Percentiles rank a stretch among this genome's conserved stretches.
phyloP scores from a whole-genome alignment of 1,139 yeast genomes.

The Casaregolazyma suthepensis region DNA sequence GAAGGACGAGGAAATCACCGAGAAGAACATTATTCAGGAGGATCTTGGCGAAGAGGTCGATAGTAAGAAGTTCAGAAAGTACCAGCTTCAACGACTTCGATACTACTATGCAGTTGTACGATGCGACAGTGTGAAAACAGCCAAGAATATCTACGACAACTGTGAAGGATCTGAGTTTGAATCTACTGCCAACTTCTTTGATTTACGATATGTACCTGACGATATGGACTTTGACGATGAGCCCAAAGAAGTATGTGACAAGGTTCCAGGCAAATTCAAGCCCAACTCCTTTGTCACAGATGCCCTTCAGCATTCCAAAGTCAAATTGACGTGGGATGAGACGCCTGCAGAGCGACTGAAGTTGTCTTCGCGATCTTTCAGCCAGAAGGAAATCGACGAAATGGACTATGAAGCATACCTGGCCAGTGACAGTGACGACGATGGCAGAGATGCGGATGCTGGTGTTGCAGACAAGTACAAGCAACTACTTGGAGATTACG shows the following conservation, averaged over 20 bases:
- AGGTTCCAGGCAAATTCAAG: conserved; percentile 69
- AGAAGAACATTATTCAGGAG: conserved; percentile 29
- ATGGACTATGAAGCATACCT: conserved; percentile 95
- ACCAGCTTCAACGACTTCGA: conserved; percentile 72
- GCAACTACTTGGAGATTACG: conserved; percentile 47
- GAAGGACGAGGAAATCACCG: conserved; percentile 28
- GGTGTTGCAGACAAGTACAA: conserved; percentile 57
- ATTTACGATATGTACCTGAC: conserved; percentile 86
- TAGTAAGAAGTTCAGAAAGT: conserved; percentile 50
- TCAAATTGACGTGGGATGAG: conserved; percentile 95
- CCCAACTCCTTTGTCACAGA: conserved; percentile 87
- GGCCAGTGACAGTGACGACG: conserved; percentile 77
- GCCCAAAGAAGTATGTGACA: conserved; percentile 65
- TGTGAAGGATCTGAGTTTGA: conserved; percentile 97
- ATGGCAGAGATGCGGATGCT: conserved; percentile 40
- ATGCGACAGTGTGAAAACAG: conserved; percentile 70
- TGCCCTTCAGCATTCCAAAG: conserved; percentile 90
- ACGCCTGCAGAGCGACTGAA: conserved; percentile 89
- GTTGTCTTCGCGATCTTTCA: conserved; percentile 71
- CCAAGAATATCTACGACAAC: conserved; percentile 69
- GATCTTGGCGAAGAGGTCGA: conserved; percentile 44
- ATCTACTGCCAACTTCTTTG: conserved; percentile 91
- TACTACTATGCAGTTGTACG: conserved; percentile 91
- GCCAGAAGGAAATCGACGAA: conserved; percentile 87
- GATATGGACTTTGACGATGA: conserved; percentile 75